Evolutionary conservation across 345 rosid species (phyloP), one percentile per base, ranked within the genome.

Genomic region (Punica granatum): DNA sequence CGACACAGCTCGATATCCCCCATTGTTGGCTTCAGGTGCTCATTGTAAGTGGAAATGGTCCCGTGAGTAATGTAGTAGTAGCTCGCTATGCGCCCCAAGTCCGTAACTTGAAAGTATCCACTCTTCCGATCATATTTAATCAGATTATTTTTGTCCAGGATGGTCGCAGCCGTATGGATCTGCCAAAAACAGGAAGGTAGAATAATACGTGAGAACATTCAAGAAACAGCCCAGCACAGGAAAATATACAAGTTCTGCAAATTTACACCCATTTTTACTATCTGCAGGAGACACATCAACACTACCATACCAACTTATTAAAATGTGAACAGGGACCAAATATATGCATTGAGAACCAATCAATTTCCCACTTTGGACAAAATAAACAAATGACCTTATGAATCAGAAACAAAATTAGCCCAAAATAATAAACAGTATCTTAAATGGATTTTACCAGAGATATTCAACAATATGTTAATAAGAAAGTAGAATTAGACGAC

Each of bases 71-170:
- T 89, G 72, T 94, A 94, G 74, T 86, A 89, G 74, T 91, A 94
- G 81, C 99, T 91, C 36, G 99, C 98, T 76, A 94, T 91, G n/a
- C 99, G 89, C 62, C 99, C 99, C 86, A 94, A 79, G 79, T 91
- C 97, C n/a, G 98, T 91, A 46, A 85, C 96, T 80, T 94, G 99
- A 81, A 94, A 94, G 78, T 85, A 86, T 66, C 99, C 99, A 74
- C 96, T 89, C 78, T 94, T 91, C 69, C 87, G 77, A 69, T 91
- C 97, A 67, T 94, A 91, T 81, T 86, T 94, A 18, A 91, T 83
- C 87, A 94, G 79, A 81, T 91, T 91, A 72, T 84, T 91, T 72
- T 76, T 91, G 85, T 94, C 99, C 87, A 94, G 79, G 69, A 90
- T 69, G 13, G 84, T 86, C 59, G 98, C 97, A 75, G 98, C 98